Evolutionary conservation across 2,329 filamentous ascomycete species (phyloP).

Genomic region (Immersiporthe knoxdaviesiana): DNA sequence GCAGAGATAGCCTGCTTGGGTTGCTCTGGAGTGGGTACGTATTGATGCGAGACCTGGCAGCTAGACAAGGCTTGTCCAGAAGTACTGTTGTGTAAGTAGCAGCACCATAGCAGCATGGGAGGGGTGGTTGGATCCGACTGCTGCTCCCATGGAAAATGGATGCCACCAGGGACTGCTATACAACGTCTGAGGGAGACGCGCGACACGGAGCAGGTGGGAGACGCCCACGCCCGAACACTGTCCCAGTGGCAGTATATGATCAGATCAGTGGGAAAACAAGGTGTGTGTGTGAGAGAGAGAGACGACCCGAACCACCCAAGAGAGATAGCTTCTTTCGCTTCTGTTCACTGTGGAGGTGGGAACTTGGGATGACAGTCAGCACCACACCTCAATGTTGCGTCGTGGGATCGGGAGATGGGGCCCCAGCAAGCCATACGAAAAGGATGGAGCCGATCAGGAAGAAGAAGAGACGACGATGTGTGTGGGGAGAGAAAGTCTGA

Average conservation of each 20-base stretch:
- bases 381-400: conserved; percentile 15
- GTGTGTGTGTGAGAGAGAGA: too few species aligned
- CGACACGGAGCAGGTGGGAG: too few species aligned
- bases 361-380: conserved; percentile 4
- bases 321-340: conserved; percentile 3
- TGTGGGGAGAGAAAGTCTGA: conserved; percentile 8
- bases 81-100: not conserved
- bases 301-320: not conserved
- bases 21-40: conserved; percentile 26
- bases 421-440: conserved; percentile 17
- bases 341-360: not conserved
- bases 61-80: conserved; percentile 12
- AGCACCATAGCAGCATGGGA: conserved; percentile 20
- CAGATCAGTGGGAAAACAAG: too few species aligned
- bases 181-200: conserved; percentile 18
- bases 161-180: conserved; percentile 22
- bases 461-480: conserved; percentile 11
- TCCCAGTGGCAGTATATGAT: too few species aligned
- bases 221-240: too few species aligned
- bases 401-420: conserved; percentile 17
- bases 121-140: conserved; percentile 11
- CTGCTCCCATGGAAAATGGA: conserved; percentile 18
- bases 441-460: conserved; percentile 8
- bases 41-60: conserved; percentile 24
- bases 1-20: conserved; percentile 20